A percentile compares a stretch with the other conserved stretches of the same genome.
Evolutionary conservation across 306 rosid species (phyloP).

Genomic region (Delonix regia): DNA sequence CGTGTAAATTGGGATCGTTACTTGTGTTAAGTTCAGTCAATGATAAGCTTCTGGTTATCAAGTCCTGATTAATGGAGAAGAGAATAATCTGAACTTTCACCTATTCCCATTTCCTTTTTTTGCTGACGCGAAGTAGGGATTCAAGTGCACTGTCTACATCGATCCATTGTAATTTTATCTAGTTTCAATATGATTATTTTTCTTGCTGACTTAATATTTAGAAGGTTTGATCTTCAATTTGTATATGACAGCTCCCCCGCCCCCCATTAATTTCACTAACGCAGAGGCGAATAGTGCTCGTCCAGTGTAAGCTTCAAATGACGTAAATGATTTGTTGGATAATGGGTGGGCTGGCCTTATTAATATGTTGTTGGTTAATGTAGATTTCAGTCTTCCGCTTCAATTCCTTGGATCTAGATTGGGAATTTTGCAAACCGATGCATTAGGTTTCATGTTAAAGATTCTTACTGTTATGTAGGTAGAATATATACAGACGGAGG

Average conservation of each 20-base stretch:
- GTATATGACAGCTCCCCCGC: background rate
- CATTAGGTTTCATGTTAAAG: background rate
- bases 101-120: background rate
- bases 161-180: slow-evolving; percentile 34
- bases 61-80: slow-evolving; percentile 17
- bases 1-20: slow-evolving; percentile 13
- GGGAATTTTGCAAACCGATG: background rate
- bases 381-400: background rate
- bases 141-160: slow-evolving; percentile 17
- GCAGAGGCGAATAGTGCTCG: slow-evolving; percentile 11
- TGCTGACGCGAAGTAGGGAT: slow-evolving; percentile 10
- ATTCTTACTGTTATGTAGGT: slow-evolving; percentile 16
- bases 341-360: background rate
- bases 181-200: slow-evolving; percentile 8
- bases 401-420: slow-evolving; percentile 21
- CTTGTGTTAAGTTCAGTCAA: slow-evolving; percentile 19
- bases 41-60: slow-evolving; percentile 18
- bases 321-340: slow-evolving; percentile 5
- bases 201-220: background rate
- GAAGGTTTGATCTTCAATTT: slow-evolving; percentile 6
- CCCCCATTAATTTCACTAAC: background rate
- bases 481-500: background rate
- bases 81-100: background rate
- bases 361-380: background rate
- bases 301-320: slow-evolving; percentile 1